Conservation (phyloP, 495 filamentous ascomycete genomes). For the Daldinia childiae region DNA sequence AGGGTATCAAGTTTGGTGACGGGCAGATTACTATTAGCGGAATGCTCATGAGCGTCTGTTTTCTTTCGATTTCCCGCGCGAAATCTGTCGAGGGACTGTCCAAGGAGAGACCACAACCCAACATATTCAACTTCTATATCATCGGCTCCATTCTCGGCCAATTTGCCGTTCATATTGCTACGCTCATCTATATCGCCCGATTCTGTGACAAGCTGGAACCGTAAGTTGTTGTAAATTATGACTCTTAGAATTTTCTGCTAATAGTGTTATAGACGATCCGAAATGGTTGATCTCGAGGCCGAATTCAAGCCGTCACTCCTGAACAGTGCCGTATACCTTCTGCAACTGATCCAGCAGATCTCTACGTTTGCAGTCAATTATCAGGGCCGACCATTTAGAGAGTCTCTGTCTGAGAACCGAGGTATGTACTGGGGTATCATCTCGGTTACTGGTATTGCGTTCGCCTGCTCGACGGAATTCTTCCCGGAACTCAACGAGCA, state of each 20-base stretch:
- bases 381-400: conserved; percentile 96
- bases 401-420: conserved; percentile 92
- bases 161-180: conserved; percentile 95
- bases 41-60: conserved; percentile 99
- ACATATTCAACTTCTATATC: conserved; percentile 99
- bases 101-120: conserved; percentile 96
- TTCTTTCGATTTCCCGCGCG: conserved; percentile 94
- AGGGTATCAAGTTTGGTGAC: conserved; percentile 99
- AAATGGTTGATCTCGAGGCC: conserved; percentile 87
- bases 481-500: conserved; percentile 94
- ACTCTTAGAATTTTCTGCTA: conserved; percentile 41
- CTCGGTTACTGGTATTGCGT: conserved; percentile 86
- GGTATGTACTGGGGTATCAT: conserved; percentile 98
- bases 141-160: conserved; percentile 97
- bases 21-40: conserved; percentile 98
- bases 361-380: conserved; percentile 99
- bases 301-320: conserved; percentile 94
- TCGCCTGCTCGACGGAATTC: conserved; percentile 96
- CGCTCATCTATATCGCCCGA: conserved; percentile 91
- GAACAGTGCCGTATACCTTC: conserved; percentile 96
- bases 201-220: conserved; percentile 86
- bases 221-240: conserved; percentile 60
- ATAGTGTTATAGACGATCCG: conserved; percentile 64
- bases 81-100: conserved; percentile 94
- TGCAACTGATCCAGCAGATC: conserved; percentile 98